phyloP scores from a whole-genome alignment of 78 protist species.

The Guillardia theta region DNA sequence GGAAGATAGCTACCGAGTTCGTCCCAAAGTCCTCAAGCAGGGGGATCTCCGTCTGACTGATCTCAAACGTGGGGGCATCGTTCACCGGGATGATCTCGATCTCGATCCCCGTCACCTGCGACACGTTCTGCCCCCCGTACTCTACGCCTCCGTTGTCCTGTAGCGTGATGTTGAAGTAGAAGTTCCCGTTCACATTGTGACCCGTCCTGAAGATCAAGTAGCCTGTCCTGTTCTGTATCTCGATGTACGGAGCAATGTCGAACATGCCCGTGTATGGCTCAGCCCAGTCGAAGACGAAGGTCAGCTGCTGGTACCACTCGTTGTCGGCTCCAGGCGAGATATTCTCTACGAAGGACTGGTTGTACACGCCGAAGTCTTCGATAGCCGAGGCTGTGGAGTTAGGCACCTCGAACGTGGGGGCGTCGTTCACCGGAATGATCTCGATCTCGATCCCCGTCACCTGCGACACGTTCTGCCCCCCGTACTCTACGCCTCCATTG shows the following conservation, averaged over 20 bases:
- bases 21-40: background rate
- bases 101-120: background rate
- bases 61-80: background rate
- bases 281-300: background rate
- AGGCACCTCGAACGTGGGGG: background rate
- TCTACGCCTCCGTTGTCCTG: background rate
- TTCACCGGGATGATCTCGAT: background rate
- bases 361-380: background rate
- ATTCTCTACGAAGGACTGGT: background rate
- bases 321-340: background rate
- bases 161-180: background rate
- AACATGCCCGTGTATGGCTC: background rate
- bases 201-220: background rate
- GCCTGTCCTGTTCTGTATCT: background rate
- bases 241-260: background rate
- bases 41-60: background rate
- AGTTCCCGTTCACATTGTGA: background rate
- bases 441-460: background rate
- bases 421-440: background rate
- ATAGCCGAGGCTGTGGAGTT: background rate
- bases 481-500: background rate
- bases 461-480: background rate
- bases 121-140: background rate
- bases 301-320: background rate
- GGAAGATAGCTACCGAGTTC: background rate